Evolutionary conservation across 1,284 basidiomycete genomes (phyloP).

Genomic region (Trametes polyzona): DNA sequence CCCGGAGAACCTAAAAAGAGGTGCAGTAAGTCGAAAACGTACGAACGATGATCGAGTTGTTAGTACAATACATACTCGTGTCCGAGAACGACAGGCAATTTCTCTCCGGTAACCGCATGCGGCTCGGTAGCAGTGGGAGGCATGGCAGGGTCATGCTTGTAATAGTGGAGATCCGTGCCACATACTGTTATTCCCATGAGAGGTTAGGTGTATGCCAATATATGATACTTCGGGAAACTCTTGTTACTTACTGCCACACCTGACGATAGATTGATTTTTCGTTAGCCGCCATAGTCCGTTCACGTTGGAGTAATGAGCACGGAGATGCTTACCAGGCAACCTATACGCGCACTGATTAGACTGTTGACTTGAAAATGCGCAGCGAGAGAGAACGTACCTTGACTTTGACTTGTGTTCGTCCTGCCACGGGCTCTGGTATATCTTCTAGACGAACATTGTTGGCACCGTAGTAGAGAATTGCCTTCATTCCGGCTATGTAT

Average conservation of each 20-base stretch:
- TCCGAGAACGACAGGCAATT: conserved; percentile 34
- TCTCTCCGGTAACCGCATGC: conserved; percentile 33
- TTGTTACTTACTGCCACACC: background rate
- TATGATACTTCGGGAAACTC: too few species aligned
- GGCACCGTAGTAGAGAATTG: conserved; percentile 37
- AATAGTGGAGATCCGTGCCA: conserved; percentile 25
- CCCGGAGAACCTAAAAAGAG: conserved; percentile 35
- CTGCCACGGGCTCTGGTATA: conserved; percentile 29
- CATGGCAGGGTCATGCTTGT: too few species aligned
- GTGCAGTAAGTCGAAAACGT: too few species aligned
- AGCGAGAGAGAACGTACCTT: conserved; percentile 28
- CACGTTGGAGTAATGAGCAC: background rate
- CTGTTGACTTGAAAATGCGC: background rate
- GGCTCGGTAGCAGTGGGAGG: conserved; percentile 23
- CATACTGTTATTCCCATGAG: background rate
- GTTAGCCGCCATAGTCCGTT: background rate
- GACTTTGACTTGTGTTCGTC: conserved; percentile 32
- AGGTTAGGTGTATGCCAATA: too few species aligned
- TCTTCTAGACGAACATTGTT: conserved; percentile 38
- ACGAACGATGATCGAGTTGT: background rate
- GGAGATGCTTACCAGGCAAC: background rate
- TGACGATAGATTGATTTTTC: background rate
- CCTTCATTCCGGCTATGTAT: conserved; percentile 32
- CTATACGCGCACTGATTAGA: background rate
- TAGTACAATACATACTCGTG: conserved; percentile 33